Evolutionary conservation across 768 basidiomycete species (phyloP).

Genomic region (Amanita pallidorosea): DNA sequence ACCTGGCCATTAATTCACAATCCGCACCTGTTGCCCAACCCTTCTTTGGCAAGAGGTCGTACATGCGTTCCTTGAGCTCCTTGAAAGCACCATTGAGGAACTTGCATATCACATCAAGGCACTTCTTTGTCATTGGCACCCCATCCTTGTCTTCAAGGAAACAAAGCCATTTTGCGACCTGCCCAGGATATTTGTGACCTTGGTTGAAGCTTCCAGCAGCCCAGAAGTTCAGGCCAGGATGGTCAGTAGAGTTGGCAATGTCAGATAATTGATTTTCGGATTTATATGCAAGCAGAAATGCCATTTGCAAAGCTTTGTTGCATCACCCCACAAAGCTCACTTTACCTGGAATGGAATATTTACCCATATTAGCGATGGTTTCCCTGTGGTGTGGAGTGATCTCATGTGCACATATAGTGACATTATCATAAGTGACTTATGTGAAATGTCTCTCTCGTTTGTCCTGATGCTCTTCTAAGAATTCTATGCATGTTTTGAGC

Average conservation of each 20-base stretch:
- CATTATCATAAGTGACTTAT: neutral
- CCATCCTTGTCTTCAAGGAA: neutral
- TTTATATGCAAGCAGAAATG: conserved; percentile 1
- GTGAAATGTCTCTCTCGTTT: conserved; percentile 1
- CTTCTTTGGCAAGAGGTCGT: neutral
- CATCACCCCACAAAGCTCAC: neutral
- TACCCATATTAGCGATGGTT: neutral
- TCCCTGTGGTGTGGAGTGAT: neutral
- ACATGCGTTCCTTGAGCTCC: neutral
- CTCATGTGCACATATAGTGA: neutral
- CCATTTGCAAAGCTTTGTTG: neutral
- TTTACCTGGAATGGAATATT: neutral
- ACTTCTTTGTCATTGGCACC: neutral
- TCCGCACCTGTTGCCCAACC: neutral
- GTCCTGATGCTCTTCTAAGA: neutral
- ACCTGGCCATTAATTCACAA: neutral
- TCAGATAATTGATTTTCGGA: neutral
- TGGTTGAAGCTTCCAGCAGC: neutral
- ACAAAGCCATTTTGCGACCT: neutral
- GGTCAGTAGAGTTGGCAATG: neutral
- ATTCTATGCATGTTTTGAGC: neutral
- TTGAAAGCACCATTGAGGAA: neutral
- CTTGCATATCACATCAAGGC: neutral
- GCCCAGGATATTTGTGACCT: neutral
- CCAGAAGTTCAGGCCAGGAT: neutral